Evolutionary conservation across 2,329 filamentous ascomycete species (phyloP).

Genomic region (Penicillium sp.): DNA sequence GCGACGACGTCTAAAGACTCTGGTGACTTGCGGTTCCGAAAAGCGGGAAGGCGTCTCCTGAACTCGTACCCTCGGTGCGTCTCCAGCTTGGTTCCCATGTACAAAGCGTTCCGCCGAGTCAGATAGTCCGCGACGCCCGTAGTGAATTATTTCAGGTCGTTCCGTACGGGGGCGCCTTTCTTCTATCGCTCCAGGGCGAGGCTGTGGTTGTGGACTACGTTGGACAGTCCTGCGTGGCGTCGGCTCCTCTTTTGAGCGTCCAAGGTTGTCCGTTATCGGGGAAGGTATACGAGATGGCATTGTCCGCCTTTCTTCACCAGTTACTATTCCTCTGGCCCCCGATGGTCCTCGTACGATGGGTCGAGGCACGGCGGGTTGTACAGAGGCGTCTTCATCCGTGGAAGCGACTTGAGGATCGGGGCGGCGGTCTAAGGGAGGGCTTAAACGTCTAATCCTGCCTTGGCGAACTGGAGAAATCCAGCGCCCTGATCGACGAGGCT

Average conservation of each 20-base stretch:
- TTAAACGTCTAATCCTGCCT: background rate
- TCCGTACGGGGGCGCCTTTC: background rate
- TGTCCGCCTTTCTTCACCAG: background rate
- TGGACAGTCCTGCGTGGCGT: background rate
- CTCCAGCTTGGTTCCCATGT: background rate
- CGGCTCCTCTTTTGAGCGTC: background rate
- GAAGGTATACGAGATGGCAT: background rate
- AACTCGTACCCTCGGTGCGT: background rate
- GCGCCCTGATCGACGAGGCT: slow-evolving; percentile 9
- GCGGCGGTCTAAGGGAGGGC: no score
- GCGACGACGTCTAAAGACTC: background rate
- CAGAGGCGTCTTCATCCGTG: background rate
- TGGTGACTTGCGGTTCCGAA: background rate
- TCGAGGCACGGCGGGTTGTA: background rate
- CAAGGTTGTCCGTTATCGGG: background rate
- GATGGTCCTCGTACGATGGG: background rate
- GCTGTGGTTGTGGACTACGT: background rate
- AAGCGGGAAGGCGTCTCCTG: background rate
- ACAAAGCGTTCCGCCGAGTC: background rate
- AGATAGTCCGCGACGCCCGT: background rate
- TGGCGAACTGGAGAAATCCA: background rate
- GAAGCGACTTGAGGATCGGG: background rate
- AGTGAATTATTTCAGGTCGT: background rate
- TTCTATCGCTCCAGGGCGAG: background rate
- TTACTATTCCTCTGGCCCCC: background rate